These are phyloP conservation scores for Naganishia liquefaciens DNA, from an alignment of 1,284 basidiomycete species.

Conservation along the genomic window DNA sequence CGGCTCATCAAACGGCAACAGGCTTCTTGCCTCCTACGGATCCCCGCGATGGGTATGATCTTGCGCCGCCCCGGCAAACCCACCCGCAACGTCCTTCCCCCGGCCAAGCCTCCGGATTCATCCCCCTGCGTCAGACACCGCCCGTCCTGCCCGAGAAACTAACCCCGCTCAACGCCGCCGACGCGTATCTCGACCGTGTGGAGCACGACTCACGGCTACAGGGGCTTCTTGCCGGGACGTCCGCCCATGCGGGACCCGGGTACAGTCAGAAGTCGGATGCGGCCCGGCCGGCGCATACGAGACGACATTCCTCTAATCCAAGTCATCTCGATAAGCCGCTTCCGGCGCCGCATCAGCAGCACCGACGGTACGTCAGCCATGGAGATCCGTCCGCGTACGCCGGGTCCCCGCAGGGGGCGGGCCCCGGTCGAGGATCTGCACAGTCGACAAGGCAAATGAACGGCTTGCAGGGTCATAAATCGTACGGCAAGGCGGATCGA, in stretches of 20 bases:
- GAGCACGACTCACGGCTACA: conserved; percentile 45
- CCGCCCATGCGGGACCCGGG: background rate
- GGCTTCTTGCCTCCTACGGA: background rate
- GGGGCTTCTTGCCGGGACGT: conserved; percentile 41
- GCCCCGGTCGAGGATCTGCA: background rate
- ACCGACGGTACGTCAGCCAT: conserved; percentile 8
- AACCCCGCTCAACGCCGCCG: conserved; percentile 36
- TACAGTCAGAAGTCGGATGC: background rate
- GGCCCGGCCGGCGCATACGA: background rate
- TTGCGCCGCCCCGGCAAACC: too few species aligned
- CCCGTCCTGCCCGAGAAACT: conserved; percentile 19
- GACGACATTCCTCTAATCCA: conserved; percentile 10
- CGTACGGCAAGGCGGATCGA: background rate
- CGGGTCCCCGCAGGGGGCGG: conserved; percentile 11
- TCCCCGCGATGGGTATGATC: background rate
- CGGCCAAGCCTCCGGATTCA: conserved; percentile 1
- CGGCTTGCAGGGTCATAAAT: conserved; percentile 8
- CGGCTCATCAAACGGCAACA: background rate
- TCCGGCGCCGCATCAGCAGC: conserved; percentile 22
- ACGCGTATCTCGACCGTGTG: conserved; percentile 45
- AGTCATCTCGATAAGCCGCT: conserved; percentile 29
- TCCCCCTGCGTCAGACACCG: conserved; percentile 18
- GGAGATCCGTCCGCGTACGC: conserved; percentile 8
- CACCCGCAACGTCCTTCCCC: conserved; percentile 4
- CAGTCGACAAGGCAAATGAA: background rate